These are phyloP conservation scores for Otatea glauca DNA, from an alignment of 176 grass and related monocot species.

Conservation along the genomic window DNA sequence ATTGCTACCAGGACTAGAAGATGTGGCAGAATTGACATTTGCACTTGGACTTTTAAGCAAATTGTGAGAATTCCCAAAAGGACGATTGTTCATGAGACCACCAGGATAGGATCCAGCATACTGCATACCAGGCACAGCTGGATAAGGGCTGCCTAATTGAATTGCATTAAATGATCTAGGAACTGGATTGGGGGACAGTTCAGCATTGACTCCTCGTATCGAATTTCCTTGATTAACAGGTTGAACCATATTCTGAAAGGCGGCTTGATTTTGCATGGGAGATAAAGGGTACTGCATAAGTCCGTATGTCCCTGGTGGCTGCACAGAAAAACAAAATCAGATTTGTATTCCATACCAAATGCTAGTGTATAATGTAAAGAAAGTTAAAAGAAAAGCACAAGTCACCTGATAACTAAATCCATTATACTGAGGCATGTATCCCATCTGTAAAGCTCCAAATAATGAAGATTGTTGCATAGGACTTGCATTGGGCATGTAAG, in stretches of 20 bases:
- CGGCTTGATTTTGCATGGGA: slow-evolving; percentile 94
- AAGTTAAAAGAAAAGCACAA: slow-evolving; percentile 32
- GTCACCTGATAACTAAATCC: slow-evolving; percentile 92
- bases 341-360: slow-evolving; percentile 7
- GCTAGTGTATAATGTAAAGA: background rate
- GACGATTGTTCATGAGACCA: slow-evolving; percentile 50
- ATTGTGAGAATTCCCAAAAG: slow-evolving; percentile 63
- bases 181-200: slow-evolving; percentile 62
- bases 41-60: slow-evolving; percentile 51
- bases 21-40: slow-evolving; percentile 48
- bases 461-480: slow-evolving; percentile 82
- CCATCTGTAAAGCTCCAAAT: slow-evolving; percentile 90
- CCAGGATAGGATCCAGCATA: slow-evolving; percentile 68
- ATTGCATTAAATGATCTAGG: slow-evolving; percentile 77
- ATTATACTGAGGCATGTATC: slow-evolving; percentile 95
- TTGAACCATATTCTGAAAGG: slow-evolving; percentile 72
- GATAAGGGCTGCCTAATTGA: slow-evolving; percentile 72
- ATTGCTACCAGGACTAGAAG: slow-evolving; percentile 57
- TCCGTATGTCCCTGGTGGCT: slow-evolving; percentile 88
- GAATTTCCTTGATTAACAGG: slow-evolving; percentile 73
- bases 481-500: slow-evolving; percentile 59
- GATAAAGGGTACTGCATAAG: slow-evolving; percentile 84
- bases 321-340: slow-evolving; percentile 44
- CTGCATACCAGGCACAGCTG: slow-evolving; percentile 61
- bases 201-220: slow-evolving; percentile 66